Percentiles rank a stretch among this genome's conserved stretches.
These are phyloP conservation scores for Triangularia verruculosa DNA, from an alignment of 2,329 filamentous ascomycete genomes.

Conservation along the genomic window DNA sequence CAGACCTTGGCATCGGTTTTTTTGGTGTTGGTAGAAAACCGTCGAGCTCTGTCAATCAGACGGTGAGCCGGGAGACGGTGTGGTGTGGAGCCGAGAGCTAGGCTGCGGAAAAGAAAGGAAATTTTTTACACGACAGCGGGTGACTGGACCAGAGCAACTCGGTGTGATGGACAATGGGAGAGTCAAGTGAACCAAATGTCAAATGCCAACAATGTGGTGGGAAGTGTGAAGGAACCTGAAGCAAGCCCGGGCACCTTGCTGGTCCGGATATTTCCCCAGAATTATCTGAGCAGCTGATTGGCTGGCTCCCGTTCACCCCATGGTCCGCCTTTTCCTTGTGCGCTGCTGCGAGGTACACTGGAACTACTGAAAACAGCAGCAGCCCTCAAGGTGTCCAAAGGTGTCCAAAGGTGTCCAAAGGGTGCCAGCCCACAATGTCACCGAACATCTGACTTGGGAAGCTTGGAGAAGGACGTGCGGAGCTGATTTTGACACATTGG, in stretches of 20 bases:
- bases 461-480: background rate
- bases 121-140: background rate
- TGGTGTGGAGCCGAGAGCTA: conserved; percentile 2
- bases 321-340: background rate
- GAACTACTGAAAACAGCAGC: background rate
- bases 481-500: background rate
- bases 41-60: background rate
- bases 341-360: conserved; percentile 6
- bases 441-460: background rate
- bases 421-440: background rate
- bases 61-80: conserved; percentile 1
- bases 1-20: background rate
- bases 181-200: background rate
- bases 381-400: background rate
- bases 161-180: background rate
- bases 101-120: background rate
- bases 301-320: conserved; percentile 5
- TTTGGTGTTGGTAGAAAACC: background rate
- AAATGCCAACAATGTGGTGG: background rate
- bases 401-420: too few species aligned
- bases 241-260: too few species aligned
- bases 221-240: too few species aligned
- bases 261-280: conserved; percentile 10
- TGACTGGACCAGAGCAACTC: conserved; percentile 7
- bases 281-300: conserved; percentile 14